phyloP scores from a whole-genome alignment of 2,329 filamentous ascomycete genomes.

The Ceratocystis albifundus region DNA sequence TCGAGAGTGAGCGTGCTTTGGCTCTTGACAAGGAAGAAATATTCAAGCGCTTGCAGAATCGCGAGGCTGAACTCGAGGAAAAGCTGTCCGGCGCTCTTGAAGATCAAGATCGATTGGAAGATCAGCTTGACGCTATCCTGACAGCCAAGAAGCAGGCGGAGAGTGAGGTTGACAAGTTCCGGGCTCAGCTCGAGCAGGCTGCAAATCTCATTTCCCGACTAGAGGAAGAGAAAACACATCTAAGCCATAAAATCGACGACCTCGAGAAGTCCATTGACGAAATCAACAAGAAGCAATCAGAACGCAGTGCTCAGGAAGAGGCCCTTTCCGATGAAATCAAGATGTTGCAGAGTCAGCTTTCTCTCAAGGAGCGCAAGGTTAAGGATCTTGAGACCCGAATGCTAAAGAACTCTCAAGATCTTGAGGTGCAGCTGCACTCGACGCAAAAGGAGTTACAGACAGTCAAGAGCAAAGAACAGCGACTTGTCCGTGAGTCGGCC shows the following conservation, averaged over 20 bases:
- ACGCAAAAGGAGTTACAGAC: slow-evolving; percentile 70
- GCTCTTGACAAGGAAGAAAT: slow-evolving; percentile 98
- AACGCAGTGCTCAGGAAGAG: slow-evolving; percentile 65
- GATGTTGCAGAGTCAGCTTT: slow-evolving; percentile 81
- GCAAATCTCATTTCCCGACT: slow-evolving; percentile 73
- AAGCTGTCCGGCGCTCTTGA: slow-evolving; percentile 85
- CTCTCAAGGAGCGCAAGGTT: slow-evolving; percentile 78
- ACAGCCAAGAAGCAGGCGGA: slow-evolving; percentile 82
- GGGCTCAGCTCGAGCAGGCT: slow-evolving; percentile 80
- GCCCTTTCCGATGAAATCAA: slow-evolving; percentile 72
- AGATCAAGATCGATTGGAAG: slow-evolving; percentile 87
- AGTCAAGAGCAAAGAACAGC: slow-evolving; percentile 60
- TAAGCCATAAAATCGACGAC: slow-evolving; percentile 54
- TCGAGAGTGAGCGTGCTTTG: slow-evolving; percentile 91
- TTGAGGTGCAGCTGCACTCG: slow-evolving; percentile 69
- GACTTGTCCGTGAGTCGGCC: slow-evolving; percentile 67
- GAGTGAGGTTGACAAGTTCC: slow-evolving; percentile 66
- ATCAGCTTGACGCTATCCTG: slow-evolving; percentile 80
- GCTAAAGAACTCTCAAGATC: slow-evolving; percentile 74
- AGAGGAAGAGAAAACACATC: slow-evolving; percentile 71
- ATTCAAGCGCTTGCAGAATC: slow-evolving; percentile 83
- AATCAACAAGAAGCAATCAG: slow-evolving; percentile 56
- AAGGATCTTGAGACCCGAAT: slow-evolving; percentile 78
- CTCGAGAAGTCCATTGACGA: slow-evolving; percentile 62
- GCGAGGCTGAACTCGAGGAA: slow-evolving; percentile 85